Percentiles rank a stretch among this genome's conserved stretches.
Evolutionary conservation across 1,284 basidiomycete species (phyloP).

Genomic region (Chondrostereum purpureum): DNA sequence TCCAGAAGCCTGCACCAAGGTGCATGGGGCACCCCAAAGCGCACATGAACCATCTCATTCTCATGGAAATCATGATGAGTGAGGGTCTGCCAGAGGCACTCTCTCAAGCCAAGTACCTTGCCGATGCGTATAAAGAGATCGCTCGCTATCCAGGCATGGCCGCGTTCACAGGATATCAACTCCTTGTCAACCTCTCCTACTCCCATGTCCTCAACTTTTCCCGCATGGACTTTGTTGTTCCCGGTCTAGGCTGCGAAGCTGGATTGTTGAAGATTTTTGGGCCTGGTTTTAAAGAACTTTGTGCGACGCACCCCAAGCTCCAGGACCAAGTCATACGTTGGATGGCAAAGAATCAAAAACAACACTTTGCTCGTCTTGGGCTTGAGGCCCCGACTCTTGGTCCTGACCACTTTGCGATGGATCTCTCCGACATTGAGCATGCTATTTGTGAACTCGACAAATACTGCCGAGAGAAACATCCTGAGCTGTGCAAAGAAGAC

Average conservation of each 20-base stretch:
- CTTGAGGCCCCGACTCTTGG: conserved; percentile 43
- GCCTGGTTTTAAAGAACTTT: conserved; percentile 3
- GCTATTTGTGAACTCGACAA: conserved; percentile 64
- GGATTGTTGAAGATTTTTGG: conserved; percentile 52
- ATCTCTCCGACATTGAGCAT: conserved; percentile 60
- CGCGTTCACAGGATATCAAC: conserved; percentile 54
- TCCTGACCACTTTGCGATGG: conserved; percentile 35
- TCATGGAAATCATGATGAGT: conserved; percentile 53
- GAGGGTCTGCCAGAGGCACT: conserved; percentile 36
- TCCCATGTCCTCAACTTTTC: conserved; percentile 49
- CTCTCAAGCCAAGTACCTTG: conserved; percentile 35
- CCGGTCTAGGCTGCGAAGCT: conserved; percentile 49
- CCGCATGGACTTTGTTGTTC: conserved; percentile 52
- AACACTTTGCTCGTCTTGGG: conserved; percentile 36
- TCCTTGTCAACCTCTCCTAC: conserved; percentile 51
- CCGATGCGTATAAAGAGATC: conserved; percentile 49
- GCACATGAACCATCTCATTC: conserved; percentile 47
- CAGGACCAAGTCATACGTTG: conserved; percentile 20
- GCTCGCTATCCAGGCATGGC: conserved; percentile 54
- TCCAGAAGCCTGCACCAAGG: conserved; percentile 55
- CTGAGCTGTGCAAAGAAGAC: too few species aligned
- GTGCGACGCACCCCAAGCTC: conserved; percentile 4
- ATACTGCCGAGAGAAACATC: conserved; percentile 45
- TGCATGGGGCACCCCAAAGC: conserved; percentile 35
- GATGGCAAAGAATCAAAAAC: conserved; percentile 30